Evolutionary conservation across 2,329 filamentous ascomycete genomes (phyloP).

Genomic region (Purpureocillium takamizusanense): DNA sequence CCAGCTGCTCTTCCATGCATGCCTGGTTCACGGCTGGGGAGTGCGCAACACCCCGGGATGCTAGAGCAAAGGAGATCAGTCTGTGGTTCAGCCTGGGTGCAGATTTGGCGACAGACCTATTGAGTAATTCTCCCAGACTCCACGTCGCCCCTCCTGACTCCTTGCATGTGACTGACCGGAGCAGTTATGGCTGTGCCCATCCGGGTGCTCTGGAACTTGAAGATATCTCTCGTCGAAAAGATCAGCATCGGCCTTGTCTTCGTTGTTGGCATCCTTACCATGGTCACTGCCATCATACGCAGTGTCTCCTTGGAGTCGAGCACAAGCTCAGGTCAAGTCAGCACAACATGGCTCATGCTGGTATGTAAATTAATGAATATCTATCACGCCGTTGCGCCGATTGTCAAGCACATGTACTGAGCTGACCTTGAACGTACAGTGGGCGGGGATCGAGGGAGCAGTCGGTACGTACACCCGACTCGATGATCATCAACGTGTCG

Average conservation of each 20-base stretch:
- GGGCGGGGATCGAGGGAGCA: slow-evolving; percentile 10
- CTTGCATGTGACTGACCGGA: neutral
- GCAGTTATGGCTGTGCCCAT: slow-evolving; percentile 10
- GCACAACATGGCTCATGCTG: slow-evolving; percentile 12
- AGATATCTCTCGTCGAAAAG: slow-evolving; percentile 9
- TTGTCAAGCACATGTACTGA: too few relatives aligned
- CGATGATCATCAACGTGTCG: neutral
- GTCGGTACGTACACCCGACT: slow-evolving; percentile 6
- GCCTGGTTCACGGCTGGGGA: slow-evolving; percentile 11
- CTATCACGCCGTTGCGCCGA: too few relatives aligned
- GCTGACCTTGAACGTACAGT: slow-evolving; percentile 5
- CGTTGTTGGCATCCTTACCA: slow-evolving; percentile 9
- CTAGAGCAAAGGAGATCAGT: slow-evolving; percentile 10
- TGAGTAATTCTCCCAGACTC: slow-evolving; percentile 6
- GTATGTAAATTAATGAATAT: slow-evolving; percentile 1
- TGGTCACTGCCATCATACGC: slow-evolving; percentile 10
- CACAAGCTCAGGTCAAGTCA: slow-evolving; percentile 7
- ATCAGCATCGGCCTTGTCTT: slow-evolving; percentile 10
- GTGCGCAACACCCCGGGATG: slow-evolving; percentile 8
- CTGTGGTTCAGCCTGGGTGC: slow-evolving; percentile 11
- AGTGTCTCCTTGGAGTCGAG: slow-evolving; percentile 9
- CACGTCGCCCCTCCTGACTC: neutral
- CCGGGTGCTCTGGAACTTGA: slow-evolving; percentile 9
- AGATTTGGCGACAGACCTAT: slow-evolving; percentile 10
- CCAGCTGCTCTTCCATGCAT: slow-evolving; percentile 11